Evolutionary conservation across 2,329 filamentous ascomycete genomes (phyloP).

Genomic region (Aspergillus brunneoviolaceus): DNA sequence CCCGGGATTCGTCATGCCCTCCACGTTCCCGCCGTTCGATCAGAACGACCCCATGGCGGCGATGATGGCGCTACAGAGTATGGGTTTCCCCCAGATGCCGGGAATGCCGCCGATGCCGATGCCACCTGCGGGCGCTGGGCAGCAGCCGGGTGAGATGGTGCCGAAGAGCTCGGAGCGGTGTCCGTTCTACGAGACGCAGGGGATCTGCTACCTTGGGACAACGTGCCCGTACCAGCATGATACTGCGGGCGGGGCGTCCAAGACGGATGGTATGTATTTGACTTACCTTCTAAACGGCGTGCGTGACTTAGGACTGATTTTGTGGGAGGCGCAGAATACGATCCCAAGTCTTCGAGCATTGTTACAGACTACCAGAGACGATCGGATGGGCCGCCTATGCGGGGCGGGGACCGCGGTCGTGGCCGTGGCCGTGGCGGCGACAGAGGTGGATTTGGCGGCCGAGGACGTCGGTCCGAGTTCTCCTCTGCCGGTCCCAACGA

Average conservation of each 20-base stretch:
- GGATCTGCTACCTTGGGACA: constrained; percentile 57
- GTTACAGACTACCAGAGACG: constrained; percentile 32
- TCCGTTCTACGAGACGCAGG: constrained; percentile 58
- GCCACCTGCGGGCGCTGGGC: constrained; percentile 27
- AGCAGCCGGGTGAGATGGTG: constrained; percentile 31
- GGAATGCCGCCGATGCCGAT: constrained; percentile 47
- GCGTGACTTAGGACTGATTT: neutral
- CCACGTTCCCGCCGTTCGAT: constrained; percentile 54
- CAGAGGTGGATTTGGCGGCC: constrained; percentile 41
- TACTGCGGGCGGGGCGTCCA: constrained; percentile 41
- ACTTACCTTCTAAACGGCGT: neutral
- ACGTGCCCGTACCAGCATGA: constrained; percentile 61
- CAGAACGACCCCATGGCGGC: constrained; percentile 56
- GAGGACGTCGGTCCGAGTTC: constrained; percentile 52
- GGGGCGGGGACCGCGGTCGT: constrained; percentile 34
- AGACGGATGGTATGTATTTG: constrained; percentile 36
- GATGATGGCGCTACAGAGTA: constrained; percentile 54
- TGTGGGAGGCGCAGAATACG: constrained; percentile 47
- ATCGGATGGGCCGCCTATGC: constrained; percentile 18
- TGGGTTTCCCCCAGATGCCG: constrained; percentile 52
- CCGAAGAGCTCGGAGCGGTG: constrained; percentile 47
- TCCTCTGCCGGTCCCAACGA: constrained; percentile 53
- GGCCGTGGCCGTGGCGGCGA: constrained; percentile 46
- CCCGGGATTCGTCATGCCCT: constrained; percentile 40
- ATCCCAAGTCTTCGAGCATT: constrained; percentile 53